phyloP scores from a whole-genome alignment of 106 monocot species.

The Apostasia shenzhenica region DNA sequence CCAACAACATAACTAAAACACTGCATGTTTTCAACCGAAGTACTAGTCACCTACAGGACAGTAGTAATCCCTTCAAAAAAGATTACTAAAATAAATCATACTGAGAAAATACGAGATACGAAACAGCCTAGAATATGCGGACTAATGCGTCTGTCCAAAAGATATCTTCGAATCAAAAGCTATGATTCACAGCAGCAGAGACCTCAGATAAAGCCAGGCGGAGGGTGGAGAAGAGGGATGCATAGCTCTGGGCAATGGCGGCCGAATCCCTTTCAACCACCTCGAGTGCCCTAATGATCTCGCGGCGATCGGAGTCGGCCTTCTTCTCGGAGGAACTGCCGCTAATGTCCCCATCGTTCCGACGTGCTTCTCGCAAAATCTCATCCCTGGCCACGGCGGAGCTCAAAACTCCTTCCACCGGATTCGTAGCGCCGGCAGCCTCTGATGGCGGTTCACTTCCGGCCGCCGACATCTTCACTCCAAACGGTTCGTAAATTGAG shows the following conservation, averaged over 20 bases:
- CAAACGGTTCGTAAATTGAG: too few relatives aligned
- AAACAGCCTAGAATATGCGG: not conserved
- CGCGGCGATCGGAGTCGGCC: conserved; percentile 8
- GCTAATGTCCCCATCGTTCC: not conserved
- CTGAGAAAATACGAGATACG: not conserved
- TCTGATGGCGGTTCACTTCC: not conserved
- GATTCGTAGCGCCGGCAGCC: not conserved
- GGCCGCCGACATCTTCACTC: not conserved
- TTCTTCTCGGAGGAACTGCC: not conserved
- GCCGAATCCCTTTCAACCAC: conserved; percentile 24
- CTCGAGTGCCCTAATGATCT: conserved; percentile 21
- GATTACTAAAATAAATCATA: not conserved
- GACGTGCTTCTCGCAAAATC: not conserved
- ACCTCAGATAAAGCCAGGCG: conserved; percentile 25
- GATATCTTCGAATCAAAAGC: not conserved
- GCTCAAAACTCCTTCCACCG: not conserved
- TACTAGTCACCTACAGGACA: conserved; percentile 42
- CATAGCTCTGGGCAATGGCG: conserved; percentile 31
- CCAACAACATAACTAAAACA: conserved; percentile 61
- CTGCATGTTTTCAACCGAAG: conserved; percentile 58
- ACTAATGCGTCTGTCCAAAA: not conserved
- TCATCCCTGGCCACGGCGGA: not conserved
- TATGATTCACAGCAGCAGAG: not conserved
- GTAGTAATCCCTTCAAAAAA: conserved; percentile 2
- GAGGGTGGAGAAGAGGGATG: conserved; percentile 31